These are phyloP conservation scores for Trichophyton benhamiae DNA, from an alignment of 2,329 filamentous ascomycete species.

Conservation along the genomic window DNA sequence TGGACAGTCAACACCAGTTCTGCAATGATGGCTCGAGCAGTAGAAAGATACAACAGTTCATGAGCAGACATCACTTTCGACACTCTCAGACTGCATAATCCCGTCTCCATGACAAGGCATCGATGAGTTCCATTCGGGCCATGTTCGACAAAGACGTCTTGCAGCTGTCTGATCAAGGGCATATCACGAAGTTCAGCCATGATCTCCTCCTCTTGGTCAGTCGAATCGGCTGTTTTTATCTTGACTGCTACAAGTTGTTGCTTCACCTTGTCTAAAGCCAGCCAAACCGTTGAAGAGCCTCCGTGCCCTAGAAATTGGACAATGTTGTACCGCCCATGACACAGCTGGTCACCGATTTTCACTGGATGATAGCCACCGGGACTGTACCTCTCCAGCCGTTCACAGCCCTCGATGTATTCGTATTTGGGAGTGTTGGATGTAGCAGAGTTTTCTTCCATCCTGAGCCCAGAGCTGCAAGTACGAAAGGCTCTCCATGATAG, in stretches of 20 bases:
- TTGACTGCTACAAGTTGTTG: conserved; percentile 11
- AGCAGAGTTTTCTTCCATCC: conserved; percentile 7
- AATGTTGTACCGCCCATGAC: conserved; percentile 11
- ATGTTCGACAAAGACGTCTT: conserved; percentile 10
- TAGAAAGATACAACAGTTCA: conserved; percentile 11
- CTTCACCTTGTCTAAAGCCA: conserved; percentile 12
- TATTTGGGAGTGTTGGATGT: conserved; percentile 8
- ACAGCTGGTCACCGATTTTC: conserved; percentile 11
- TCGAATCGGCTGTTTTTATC: conserved; percentile 11
- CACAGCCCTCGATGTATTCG: conserved; percentile 13
- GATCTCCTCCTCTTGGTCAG: conserved; percentile 10
- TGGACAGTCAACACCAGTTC: conserved; percentile 11
- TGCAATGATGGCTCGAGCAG: conserved; percentile 10
- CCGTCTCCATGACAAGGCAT: conserved; percentile 12
- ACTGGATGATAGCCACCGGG: conserved; percentile 9
- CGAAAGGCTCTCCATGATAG: conserved; percentile 7
- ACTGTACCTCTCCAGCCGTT: conserved; percentile 11
- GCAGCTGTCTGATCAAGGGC: conserved; percentile 11
- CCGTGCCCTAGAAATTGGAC: conserved; percentile 12
- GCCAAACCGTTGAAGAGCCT: conserved; percentile 13
- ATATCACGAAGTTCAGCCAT: conserved; percentile 9
- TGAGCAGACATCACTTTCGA: conserved; percentile 10
- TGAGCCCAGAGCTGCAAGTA: conserved; percentile 2
- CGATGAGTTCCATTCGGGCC: conserved; percentile 13
- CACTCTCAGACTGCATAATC: conserved; percentile 13